Conservation (phyloP, 176 grass and related monocot genomes). For the Musa beccarii region DNA sequence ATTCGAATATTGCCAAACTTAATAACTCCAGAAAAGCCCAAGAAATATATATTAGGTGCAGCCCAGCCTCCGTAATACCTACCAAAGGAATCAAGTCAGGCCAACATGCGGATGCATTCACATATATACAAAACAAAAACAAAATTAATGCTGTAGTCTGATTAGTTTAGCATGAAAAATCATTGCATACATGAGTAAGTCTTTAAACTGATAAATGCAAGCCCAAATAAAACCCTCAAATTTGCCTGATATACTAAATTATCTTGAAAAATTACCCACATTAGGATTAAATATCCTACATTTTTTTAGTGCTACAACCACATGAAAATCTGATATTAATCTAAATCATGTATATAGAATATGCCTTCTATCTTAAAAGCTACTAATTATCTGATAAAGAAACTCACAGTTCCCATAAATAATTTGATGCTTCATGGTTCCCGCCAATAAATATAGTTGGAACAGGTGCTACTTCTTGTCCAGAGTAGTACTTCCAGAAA, state of each 20-base stretch:
- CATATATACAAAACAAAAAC: neutral
- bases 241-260: neutral
- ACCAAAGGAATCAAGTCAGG: neutral
- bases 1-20: conserved; percentile 93
- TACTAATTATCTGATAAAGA: neutral
- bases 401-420: conserved; percentile 93
- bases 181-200: neutral
- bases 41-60: conserved; percentile 89
- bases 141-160: neutral
- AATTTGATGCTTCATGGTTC: conserved; percentile 95
- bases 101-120: neutral
- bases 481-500: conserved; percentile 97
- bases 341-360: too few species aligned
- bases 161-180: neutral
- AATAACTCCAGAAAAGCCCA: conserved; percentile 81
- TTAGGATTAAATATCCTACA: too few species aligned
- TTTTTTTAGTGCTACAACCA: too few species aligned
- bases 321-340: neutral
- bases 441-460: conserved; percentile 83
- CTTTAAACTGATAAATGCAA: neutral
- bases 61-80: conserved; percentile 97
- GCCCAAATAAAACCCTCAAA: neutral
- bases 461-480: conserved; percentile 67
- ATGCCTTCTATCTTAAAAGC: too few species aligned
- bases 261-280: neutral